These are phyloP conservation scores for Coemansia sp. DNA, from an alignment of 192 early-diverging fungal species.

Conservation along the genomic window DNA sequence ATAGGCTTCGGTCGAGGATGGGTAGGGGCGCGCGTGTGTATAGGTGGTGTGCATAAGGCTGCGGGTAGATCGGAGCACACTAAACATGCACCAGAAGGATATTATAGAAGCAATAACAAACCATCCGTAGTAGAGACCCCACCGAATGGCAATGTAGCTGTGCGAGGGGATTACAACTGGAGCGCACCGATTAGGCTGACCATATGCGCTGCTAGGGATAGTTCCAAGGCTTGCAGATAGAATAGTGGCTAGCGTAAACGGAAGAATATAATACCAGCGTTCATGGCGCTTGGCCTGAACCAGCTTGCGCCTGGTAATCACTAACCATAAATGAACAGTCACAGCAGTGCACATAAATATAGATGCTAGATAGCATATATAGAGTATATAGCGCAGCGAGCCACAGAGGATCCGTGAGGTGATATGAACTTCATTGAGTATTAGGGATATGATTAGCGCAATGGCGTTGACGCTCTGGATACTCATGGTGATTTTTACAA, in stretches of 20 bases:
- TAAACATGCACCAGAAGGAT: conserved; percentile 43
- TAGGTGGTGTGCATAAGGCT: conserved; percentile 38
- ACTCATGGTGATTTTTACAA: conserved; percentile 43
- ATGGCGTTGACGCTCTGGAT: conserved; percentile 45
- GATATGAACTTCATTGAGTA: conserved; percentile 25
- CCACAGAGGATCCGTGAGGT: conserved; percentile 29
- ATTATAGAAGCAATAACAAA: conserved; percentile 42
- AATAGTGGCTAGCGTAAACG: conserved; percentile 27
- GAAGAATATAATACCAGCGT: conserved; percentile 52
- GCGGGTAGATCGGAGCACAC: conserved; percentile 33
- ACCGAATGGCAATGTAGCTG: conserved; percentile 35
- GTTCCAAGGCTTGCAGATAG: conserved; percentile 28
- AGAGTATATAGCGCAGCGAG: conserved; percentile 39
- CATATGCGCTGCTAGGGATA: conserved; percentile 40
- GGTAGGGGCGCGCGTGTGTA: neutral
- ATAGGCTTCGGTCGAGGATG: conserved; percentile 39
- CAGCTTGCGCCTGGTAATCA: conserved; percentile 45
- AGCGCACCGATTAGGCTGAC: conserved; percentile 22
- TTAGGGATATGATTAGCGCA: conserved; percentile 32
- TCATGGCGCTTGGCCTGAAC: conserved; percentile 34
- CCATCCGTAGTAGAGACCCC: conserved; percentile 51
- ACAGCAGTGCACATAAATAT: conserved; percentile 50
- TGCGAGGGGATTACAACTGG: conserved; percentile 14
- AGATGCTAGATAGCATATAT: conserved; percentile 46
- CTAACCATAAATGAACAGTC: conserved; percentile 48